Percentiles rank a stretch among this genome's conserved stretches.
Conservation (phyloP, 1,139 yeast genomes). For the Debaryomyces coudertii region DNA sequence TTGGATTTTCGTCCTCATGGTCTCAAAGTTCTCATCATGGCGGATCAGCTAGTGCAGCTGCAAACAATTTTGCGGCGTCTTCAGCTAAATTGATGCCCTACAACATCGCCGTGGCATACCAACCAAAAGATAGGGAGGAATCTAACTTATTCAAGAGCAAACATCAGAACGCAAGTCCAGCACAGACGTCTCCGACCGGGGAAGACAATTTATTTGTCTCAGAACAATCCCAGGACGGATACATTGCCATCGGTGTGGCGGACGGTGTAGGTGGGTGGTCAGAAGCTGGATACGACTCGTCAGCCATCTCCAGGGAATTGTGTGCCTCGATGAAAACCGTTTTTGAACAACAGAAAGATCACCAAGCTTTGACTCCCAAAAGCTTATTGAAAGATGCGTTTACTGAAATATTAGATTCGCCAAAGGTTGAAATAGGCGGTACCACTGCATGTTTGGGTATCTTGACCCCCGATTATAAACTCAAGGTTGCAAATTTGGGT, state of each 20-base stretch:
- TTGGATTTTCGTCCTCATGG: conserved; percentile 26
- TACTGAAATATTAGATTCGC: conserved; percentile 51
- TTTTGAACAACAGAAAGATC: conserved; percentile 26
- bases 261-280: conserved; percentile 99
- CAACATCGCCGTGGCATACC: conserved; percentile 68
- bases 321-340: conserved; percentile 44
- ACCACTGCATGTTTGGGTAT: conserved; percentile 91
- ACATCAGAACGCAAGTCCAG: conserved; percentile 37
- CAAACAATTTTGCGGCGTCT: conserved; percentile 17
- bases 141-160: conserved; percentile 44
- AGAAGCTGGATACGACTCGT: conserved; percentile 86
- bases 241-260: conserved; percentile 81
- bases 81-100: conserved; percentile 33
- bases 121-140: conserved; percentile 67
- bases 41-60: conserved; percentile 20
- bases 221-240: conserved; percentile 42
- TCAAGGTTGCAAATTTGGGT: conserved; percentile 81
- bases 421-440: conserved; percentile 85
- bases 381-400: conserved; percentile 60
- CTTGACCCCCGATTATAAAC: conserved; percentile 51
- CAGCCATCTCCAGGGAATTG: conserved; percentile 74
- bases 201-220: conserved; percentile 82
- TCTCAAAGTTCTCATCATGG: conserved; percentile 19
- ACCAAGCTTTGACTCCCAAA: conserved; percentile 40
- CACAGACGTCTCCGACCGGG: conserved; percentile 66